A percentile compares a stretch with the other conserved stretches of the same genome.
phyloP scores from a whole-genome alignment of 2,329 filamentous ascomycete genomes.

The Aureobasidium namibiae region DNA sequence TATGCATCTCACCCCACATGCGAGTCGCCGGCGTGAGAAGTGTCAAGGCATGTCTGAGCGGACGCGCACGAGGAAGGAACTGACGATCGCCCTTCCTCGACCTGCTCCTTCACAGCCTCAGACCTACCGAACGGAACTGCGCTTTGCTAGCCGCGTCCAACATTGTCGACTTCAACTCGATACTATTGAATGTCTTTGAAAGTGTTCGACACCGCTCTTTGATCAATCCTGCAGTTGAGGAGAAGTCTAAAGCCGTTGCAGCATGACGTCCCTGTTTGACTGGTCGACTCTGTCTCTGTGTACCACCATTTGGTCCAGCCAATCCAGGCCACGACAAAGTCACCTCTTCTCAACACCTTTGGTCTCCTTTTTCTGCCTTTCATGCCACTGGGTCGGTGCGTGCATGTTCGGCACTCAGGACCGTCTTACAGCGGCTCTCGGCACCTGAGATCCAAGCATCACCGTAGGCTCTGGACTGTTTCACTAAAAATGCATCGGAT shows the following conservation, averaged over 20 bases:
- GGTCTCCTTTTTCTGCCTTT: background rate
- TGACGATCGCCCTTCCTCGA: background rate
- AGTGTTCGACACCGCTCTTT: constrained; percentile 10
- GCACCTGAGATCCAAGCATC: background rate
- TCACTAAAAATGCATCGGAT: background rate
- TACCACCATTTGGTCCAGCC: background rate
- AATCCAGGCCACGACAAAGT: background rate
- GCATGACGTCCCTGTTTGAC: background rate
- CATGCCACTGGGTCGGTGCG: background rate
- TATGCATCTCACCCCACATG: constrained; percentile 13
- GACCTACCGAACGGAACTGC: background rate
- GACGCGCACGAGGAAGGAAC: constrained; percentile 7
- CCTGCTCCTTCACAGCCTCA: background rate
- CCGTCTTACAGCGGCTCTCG: background rate
- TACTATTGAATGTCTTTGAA: background rate
- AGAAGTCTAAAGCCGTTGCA: constrained; percentile 5
- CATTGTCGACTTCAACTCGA: background rate
- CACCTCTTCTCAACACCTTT: background rate
- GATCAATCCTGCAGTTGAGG: background rate
- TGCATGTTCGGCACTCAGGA: background rate
- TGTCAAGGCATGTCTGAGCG: background rate
- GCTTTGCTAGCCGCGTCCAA: background rate
- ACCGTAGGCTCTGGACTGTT: background rate
- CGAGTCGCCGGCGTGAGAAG: background rate
- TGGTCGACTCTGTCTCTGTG: background rate